Percentiles rank a stretch among this genome's conserved stretches.
Evolutionary conservation across 2,329 filamentous ascomycete genomes (phyloP).

Genomic region (Botrytis galanthina): DNA sequence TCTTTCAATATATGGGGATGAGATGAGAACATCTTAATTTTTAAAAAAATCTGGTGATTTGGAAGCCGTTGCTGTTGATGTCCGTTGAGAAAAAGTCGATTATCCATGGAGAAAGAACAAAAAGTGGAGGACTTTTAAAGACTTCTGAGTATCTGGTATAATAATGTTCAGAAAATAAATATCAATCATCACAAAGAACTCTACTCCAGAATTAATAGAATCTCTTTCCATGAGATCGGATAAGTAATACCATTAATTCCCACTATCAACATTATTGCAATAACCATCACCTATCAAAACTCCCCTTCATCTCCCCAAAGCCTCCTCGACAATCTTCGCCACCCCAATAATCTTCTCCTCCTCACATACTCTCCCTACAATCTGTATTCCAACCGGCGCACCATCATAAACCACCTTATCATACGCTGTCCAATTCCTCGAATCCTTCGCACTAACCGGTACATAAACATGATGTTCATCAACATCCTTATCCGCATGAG

Average conservation of each 20-base stretch:
- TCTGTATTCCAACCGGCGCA: slow-evolving; percentile 52
- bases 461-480: slow-evolving; percentile 38
- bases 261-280: too few species aligned
- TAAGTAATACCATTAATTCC: not conserved
- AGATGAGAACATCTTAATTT: not conserved
- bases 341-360: slow-evolving; percentile 54
- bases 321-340: slow-evolving; percentile 31
- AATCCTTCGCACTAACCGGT: slow-evolving; percentile 45
- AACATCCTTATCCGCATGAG: slow-evolving; percentile 45
- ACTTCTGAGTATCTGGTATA: not conserved
- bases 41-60: not conserved
- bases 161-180: not conserved
- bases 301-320: slow-evolving; percentile 11
- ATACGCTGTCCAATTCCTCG: slow-evolving; percentile 48
- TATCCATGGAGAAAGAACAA: not conserved
- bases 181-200: not conserved
- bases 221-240: too few species aligned
- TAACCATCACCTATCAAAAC: not conserved
- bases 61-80: not conserved
- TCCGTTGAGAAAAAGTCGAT: not conserved
- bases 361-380: slow-evolving; percentile 51
- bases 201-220: not conserved
- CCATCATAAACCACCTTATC: slow-evolving; percentile 43
- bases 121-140: not conserved
- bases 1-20: not conserved